Evolutionary conservation across 2,329 filamentous ascomycete genomes (phyloP).

Genomic region (Microdochium trichocladiopsis): DNA sequence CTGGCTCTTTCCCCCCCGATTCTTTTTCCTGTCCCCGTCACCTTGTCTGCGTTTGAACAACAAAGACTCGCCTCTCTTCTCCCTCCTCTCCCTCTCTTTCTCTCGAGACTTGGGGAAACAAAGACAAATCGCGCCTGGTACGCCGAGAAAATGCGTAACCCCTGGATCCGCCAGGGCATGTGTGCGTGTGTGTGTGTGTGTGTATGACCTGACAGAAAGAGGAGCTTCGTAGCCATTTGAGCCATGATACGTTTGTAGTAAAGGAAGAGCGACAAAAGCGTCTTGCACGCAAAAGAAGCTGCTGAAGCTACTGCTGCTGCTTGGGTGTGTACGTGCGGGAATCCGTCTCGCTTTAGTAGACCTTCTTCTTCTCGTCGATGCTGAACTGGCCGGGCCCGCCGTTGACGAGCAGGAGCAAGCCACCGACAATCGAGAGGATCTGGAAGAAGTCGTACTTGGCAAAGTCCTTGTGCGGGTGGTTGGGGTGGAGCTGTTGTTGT

Average conservation of each 20-base stretch:
- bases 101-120: not conserved
- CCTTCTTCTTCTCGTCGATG: slow-evolving; percentile 99
- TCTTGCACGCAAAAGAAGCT: not conserved
- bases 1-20: not conserved
- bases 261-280: not conserved
- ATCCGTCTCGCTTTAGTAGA: slow-evolving; percentile 57
- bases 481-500: slow-evolving; percentile 92
- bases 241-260: not conserved
- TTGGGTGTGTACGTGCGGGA: not conserved
- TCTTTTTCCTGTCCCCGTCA: not conserved
- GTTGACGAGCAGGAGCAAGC: slow-evolving; percentile 93
- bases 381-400: slow-evolving; percentile 96
- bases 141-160: not conserved
- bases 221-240: not conserved
- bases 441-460: slow-evolving; percentile 99
- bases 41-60: not conserved
- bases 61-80: not conserved
- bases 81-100: not conserved
- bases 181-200: too few species aligned
- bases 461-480: slow-evolving; percentile 99
- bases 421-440: slow-evolving; percentile 96
- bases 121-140: not conserved
- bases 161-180: not conserved
- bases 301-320: not conserved
- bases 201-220: not conserved